Evolutionary conservation across 139 green algal genomes (phyloP).

Genomic region (Chlamydomonas eustigma): DNA sequence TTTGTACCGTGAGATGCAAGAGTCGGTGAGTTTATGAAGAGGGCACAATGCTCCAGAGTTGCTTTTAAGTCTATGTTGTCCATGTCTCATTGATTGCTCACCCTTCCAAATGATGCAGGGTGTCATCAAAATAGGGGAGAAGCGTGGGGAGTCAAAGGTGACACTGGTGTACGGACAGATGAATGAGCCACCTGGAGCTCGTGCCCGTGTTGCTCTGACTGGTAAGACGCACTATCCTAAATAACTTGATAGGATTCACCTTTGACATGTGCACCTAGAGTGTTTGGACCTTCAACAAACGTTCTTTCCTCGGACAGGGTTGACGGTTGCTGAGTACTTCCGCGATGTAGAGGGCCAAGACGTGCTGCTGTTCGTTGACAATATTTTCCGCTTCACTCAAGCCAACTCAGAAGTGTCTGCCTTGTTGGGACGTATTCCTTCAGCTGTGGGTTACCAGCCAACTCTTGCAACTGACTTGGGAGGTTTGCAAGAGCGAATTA

Average conservation of each 20-base stretch:
- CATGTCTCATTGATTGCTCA: too few species aligned
- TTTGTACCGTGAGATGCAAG: constrained; percentile 99
- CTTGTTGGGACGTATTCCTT: constrained; percentile 97
- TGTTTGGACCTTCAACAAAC: too few species aligned
- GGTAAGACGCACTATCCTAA: too few species aligned
- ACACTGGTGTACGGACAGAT: constrained; percentile 99
- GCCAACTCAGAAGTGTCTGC: constrained; percentile 99
- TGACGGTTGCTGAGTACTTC: constrained; percentile 99
- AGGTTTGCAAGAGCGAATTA: constrained; percentile 97
- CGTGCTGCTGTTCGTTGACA: constrained; percentile 99
- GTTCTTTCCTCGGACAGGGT: too few species aligned
- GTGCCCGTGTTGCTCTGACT: constrained; percentile 95
- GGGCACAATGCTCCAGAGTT: too few species aligned
- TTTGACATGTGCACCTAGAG: too few species aligned
- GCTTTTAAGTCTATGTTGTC: too few species aligned
- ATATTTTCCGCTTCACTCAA: constrained; percentile 99
- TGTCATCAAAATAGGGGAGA: constrained; percentile 95
- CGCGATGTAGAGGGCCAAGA: constrained; percentile 98
- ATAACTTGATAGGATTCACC: too few species aligned
- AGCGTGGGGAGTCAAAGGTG: constrained; percentile 92
- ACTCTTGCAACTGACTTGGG: constrained; percentile 97
- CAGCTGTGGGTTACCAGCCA: constrained; percentile 98
- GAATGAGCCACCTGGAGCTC: constrained; percentile 98
- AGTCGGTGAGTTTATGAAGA: constrained; percentile 66
- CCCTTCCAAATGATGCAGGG: constrained; percentile 48